Evolutionary conservation across 176 grass and related monocot genomes (phyloP), one percentile per base, ranked within the genome.

Genomic region (bread wheat (Triticum aestivum)): DNA sequence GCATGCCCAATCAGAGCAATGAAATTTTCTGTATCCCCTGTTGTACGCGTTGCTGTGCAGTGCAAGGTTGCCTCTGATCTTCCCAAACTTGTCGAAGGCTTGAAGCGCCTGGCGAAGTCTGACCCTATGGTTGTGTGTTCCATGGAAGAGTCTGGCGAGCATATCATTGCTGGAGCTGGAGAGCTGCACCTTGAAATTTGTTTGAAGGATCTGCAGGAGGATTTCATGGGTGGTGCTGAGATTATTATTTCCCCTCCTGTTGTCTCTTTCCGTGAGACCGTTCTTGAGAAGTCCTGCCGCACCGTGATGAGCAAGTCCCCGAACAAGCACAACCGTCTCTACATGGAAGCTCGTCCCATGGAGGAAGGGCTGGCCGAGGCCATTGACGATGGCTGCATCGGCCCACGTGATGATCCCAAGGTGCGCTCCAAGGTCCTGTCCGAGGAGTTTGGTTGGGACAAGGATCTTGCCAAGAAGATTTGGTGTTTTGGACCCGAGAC

Each of bases 401-500:
- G 95, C 21, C 92, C 95, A 14, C 88, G 88, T 24, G 95, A 97
- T 69, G 95, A 97, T 83, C 92, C 92, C 5, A 97, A 97, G 68
- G 86, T 89, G 5, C 80, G 92, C 17, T 87, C 92, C 5, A 97
- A 97, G 84, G 88, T 92, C 34, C 78, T 92, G 1, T 94, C 95
- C 5, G 92, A 94, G 51, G 95, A 97, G 67, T 97, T 91, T 20
- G 92, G 92, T 3, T 97, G 95, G 95, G 92, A 94, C 82, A 94
- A 97, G 83, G 94, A 97, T 83, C 88, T 97, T 26, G 92, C 94
- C 33, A 97, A 94, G 94, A 97, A 94, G 76, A 97, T 97, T 10
- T 97, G 94, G 94, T 97, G 94, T 30, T 97, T 97, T 18, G 94
- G 94, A 38, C 94, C 94, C 13, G 92, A 97, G 52, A 92, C 94